These are phyloP conservation scores for Thraustotheca clavata DNA, from an alignment of 352 stramenopile species.

Conservation along the genomic window DNA sequence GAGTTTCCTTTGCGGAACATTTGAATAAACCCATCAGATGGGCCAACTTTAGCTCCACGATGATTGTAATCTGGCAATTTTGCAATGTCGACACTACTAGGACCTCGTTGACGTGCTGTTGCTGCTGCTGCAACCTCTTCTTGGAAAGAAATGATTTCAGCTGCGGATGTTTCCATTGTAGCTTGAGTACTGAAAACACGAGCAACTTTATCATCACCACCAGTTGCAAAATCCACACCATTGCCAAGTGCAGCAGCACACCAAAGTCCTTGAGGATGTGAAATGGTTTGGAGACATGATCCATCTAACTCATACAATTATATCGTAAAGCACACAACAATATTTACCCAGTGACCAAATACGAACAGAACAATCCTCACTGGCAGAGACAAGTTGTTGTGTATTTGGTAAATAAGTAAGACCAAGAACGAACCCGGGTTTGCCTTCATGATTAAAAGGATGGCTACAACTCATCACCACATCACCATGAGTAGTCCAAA, in stretches of 20 bases:
- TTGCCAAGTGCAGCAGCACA: slow-evolving; percentile 69
- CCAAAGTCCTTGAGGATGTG: slow-evolving; percentile 81
- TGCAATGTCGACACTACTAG: slow-evolving; percentile 89
- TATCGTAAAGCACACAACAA: slow-evolving; percentile 21
- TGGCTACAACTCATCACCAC: slow-evolving; percentile 62
- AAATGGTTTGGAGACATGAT: slow-evolving; percentile 57
- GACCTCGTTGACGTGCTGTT: slow-evolving; percentile 59
- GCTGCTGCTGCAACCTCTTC: slow-evolving; percentile 48
- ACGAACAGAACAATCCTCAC: slow-evolving; percentile 73
- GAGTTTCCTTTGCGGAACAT: slow-evolving; percentile 92
- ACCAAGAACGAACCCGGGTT: slow-evolving; percentile 72
- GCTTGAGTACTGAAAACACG: slow-evolving; percentile 87
- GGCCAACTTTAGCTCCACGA: slow-evolving; percentile 56
- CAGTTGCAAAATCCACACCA: slow-evolving; percentile 87
- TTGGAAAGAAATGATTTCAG: slow-evolving; percentile 48
- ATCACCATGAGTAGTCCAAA: slow-evolving; percentile 48
- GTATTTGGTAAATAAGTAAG: slow-evolving; percentile 44
- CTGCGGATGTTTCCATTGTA: slow-evolving; percentile 48
- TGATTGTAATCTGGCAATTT: slow-evolving; percentile 91
- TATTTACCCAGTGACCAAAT: slow-evolving; percentile 41
- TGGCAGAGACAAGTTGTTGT: slow-evolving; percentile 56
- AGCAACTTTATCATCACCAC: slow-evolving; percentile 89
- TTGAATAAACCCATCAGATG: slow-evolving; percentile 91
- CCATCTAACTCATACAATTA: slow-evolving; percentile 30
- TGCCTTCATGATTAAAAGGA: slow-evolving; percentile 72